Conservation (phyloP, 257 asterid species). For the Primulina eburnea region DNA sequence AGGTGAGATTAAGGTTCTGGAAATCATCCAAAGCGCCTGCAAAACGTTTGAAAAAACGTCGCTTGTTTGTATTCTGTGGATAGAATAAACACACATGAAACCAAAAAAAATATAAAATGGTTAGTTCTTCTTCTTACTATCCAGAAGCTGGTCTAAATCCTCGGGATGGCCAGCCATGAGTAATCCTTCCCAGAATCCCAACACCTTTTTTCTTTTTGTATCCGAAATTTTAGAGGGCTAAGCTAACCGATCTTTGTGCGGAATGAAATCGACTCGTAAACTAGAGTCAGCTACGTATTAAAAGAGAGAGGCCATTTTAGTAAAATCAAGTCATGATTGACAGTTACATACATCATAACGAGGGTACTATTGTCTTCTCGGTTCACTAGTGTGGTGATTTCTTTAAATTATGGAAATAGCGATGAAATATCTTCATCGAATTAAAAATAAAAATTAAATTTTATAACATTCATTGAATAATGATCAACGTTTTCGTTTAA, state of each 20-base stretch:
- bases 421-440: too few species aligned
- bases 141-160: conserved; percentile 90
- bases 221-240: not conserved
- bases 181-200: conserved; percentile 6
- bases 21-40: conserved; percentile 99
- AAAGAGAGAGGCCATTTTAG: too few species aligned
- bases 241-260: not conserved
- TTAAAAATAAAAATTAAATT: too few species aligned
- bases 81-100: not conserved
- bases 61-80: not conserved
- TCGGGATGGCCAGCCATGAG: conserved; percentile 76
- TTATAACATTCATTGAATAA: too few species aligned
- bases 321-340: too few species aligned
- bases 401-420: too few species aligned
- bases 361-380: too few species aligned
- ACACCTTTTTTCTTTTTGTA: not conserved
- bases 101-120: not conserved
- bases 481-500: too few species aligned
- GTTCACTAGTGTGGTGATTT: too few species aligned
- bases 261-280: not conserved
- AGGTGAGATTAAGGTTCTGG: conserved; percentile 76
- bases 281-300: not conserved
- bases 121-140: conserved; percentile 56
- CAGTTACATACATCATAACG: too few species aligned
- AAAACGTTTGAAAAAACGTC: conserved; percentile 17